Percentiles rank a stretch among this genome's conserved stretches.
These are phyloP conservation scores for Clonostachys byssicola DNA, from an alignment of 2,329 filamentous ascomycete genomes.

Conservation along the genomic window DNA sequence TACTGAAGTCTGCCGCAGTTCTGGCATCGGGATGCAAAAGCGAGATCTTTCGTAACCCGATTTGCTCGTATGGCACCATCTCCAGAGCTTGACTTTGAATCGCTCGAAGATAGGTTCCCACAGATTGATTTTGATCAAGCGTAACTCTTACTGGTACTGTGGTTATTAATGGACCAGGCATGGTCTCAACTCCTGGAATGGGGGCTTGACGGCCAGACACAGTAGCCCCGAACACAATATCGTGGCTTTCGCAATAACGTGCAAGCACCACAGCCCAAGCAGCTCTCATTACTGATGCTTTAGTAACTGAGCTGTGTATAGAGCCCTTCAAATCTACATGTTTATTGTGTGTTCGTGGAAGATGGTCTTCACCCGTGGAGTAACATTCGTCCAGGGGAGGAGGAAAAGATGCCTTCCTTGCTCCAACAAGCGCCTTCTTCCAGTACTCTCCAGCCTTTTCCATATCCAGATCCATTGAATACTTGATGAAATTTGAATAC, in stretches of 20 bases:
- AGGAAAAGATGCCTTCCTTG: slow-evolving; percentile 4
- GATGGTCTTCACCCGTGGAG: not conserved
- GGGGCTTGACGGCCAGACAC: slow-evolving; percentile 13
- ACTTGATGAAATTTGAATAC: slow-evolving; percentile 4
- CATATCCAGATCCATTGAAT: not conserved
- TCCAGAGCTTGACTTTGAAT: slow-evolving; percentile 4
- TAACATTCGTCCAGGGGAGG: not conserved
- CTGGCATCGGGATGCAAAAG: slow-evolving; percentile 3
- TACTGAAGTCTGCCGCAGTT: slow-evolving; percentile 8
- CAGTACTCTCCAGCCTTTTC: slow-evolving; percentile 3
- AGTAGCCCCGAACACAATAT: slow-evolving; percentile 14
- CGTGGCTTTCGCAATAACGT: slow-evolving; percentile 7
- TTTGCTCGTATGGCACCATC: slow-evolving; percentile 9
- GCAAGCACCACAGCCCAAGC: slow-evolving; percentile 19
- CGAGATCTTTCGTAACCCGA: slow-evolving; percentile 10
- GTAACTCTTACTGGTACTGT: slow-evolving; percentile 7
- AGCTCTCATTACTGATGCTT: slow-evolving; percentile 12
- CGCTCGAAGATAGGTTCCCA: slow-evolving; percentile 2
- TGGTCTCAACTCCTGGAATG: not conserved
- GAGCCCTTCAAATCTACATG: not conserved
- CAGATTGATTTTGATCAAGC: slow-evolving; percentile 1
- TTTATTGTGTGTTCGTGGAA: not conserved
- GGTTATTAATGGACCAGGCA: slow-evolving; percentile 8
- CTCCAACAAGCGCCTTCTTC: slow-evolving; percentile 3
- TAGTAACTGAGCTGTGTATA: slow-evolving; percentile 3